Evolutionary conservation across 257 asterid genomes (phyloP), one percentile per base, ranked within the genome.

Genomic region (Solanum etuberosum): DNA sequence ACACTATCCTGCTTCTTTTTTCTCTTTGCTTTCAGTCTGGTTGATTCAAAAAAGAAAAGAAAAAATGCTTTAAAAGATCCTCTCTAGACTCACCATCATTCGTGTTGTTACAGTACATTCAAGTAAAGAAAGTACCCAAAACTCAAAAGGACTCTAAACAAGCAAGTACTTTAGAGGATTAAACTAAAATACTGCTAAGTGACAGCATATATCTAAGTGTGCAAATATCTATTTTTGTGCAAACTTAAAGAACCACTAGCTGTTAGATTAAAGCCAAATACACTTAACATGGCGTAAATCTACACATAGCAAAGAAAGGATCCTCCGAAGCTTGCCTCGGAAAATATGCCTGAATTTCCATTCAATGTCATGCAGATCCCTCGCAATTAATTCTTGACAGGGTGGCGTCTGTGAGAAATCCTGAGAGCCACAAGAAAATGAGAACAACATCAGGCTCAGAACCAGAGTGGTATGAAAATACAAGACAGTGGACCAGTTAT

Each of bases 381-480:
- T 73, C 12, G 82, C 82, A 73, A 73, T 73, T 38, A 73, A 73
- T 37, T 73, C 82, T 73, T 73, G 82, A 0, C 82, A 73, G 9
- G 82, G 51, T 37, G 82, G 82, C 0, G 82, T 73, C 82, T 73
- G 82, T 37, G 82, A 73, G 54, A 73, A 73, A 73, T 73, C 82
- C 82, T 73, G 82, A 73, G 48, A 74, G 48, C 18, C 37, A 82
- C 12, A 96, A 5, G 18, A 37, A 73, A 73, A 37, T 73, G 31
- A 35, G 48, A 37, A 73, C 6, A 37, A 23, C 51, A 73, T 73
- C 82, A 73, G 82, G 4, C 21, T 73, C 31, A 23, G 54, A 37
- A 73, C 31, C 21, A 73, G 54, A 73, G 82, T 35, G 51, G 14
- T 21, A 37, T 37, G 20, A n/a, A 37, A 73, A 23, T 37, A 73